Conservation (phyloP, 352 stramenopile species). For the Pythium dissotocum region DNA sequence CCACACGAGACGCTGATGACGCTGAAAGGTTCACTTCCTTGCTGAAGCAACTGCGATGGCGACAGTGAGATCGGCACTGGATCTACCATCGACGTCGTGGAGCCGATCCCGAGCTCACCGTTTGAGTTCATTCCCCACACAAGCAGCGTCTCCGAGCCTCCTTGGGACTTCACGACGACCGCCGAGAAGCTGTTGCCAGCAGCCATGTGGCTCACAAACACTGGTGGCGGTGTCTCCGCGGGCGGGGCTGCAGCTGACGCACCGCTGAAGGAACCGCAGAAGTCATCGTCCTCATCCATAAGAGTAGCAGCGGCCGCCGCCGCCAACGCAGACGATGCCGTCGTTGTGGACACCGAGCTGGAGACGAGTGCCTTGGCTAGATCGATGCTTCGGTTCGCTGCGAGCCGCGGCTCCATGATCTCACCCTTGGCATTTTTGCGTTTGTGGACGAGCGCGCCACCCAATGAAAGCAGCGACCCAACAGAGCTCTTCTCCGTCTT, state of each 20-base stretch:
- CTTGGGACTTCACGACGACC: constrained; percentile 41
- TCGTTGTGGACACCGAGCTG: background rate
- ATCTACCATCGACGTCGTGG: constrained; percentile 33
- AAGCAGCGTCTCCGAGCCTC: constrained; percentile 37
- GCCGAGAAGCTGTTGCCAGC: constrained; percentile 67
- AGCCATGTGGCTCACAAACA: constrained; percentile 58
- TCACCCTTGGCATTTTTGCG: constrained; percentile 40
- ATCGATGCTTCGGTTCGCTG: constrained; percentile 34
- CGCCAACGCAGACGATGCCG: background rate
- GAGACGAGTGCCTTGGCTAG: constrained; percentile 21
- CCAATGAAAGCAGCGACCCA: constrained; percentile 47
- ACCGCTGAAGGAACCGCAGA: constrained; percentile 2
- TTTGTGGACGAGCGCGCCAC: constrained; percentile 44
- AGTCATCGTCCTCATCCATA: background rate
- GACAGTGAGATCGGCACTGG: constrained; percentile 43
- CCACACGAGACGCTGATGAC: constrained; percentile 61
- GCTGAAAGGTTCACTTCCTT: constrained; percentile 36
- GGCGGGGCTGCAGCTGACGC: background rate
- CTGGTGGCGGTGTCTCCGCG: constrained; percentile 15
- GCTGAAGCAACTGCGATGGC: constrained; percentile 27
- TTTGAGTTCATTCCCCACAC: constrained; percentile 58
- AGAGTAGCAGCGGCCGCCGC: background rate
- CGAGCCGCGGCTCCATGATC: constrained; percentile 19
- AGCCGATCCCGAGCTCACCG: constrained; percentile 62
- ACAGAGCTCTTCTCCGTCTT: constrained; percentile 41